phyloP scores from a whole-genome alignment of 148 eudicot species.

The Nepenthes mirabilis region DNA sequence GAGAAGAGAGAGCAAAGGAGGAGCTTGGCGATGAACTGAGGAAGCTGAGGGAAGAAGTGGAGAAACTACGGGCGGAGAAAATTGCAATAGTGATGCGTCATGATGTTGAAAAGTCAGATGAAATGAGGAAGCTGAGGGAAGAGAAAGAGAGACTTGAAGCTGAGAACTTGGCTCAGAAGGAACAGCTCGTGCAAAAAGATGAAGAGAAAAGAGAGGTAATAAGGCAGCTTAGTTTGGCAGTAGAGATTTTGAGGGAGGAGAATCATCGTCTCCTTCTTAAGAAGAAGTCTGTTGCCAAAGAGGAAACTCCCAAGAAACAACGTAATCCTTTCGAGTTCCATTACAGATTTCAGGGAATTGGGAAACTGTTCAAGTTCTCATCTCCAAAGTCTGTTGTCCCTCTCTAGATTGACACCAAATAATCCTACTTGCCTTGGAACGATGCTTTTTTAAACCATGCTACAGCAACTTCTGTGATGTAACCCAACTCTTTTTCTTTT shows the following conservation, averaged over 20 bases:
- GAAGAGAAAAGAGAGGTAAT: conserved; percentile 7
- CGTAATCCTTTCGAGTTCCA: conserved; percentile 11
- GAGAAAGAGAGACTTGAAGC: conserved; percentile 7
- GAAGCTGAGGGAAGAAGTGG: conserved; percentile 11
- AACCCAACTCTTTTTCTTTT: no score
- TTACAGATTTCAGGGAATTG: conserved; percentile 27
- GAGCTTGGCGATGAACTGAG: neutral
- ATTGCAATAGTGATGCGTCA: neutral
- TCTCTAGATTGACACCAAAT: no score
- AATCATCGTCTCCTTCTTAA: conserved; percentile 22
- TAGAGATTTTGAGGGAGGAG: conserved; percentile 67
- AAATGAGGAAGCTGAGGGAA: conserved; percentile 5
- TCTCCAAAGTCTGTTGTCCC: no score
- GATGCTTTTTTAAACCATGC: no score
- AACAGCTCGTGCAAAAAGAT: conserved; percentile 2
- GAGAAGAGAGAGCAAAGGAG: neutral
- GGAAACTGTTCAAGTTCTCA: conserved; percentile 25
- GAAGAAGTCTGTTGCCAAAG: conserved; percentile 22
- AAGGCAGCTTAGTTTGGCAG: conserved; percentile 28
- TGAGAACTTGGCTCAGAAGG: conserved; percentile 2
- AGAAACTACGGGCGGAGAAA: neutral
- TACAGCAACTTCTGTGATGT: no score
- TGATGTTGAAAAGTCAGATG: neutral
- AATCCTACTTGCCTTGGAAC: no score
- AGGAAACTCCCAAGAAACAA: conserved; percentile 31